A percentile compares a stretch with the other conserved stretches of the same genome.
Evolutionary conservation across 2,329 filamentous ascomycete genomes (phyloP).

Genomic region (Niveomyces coronatus): DNA sequence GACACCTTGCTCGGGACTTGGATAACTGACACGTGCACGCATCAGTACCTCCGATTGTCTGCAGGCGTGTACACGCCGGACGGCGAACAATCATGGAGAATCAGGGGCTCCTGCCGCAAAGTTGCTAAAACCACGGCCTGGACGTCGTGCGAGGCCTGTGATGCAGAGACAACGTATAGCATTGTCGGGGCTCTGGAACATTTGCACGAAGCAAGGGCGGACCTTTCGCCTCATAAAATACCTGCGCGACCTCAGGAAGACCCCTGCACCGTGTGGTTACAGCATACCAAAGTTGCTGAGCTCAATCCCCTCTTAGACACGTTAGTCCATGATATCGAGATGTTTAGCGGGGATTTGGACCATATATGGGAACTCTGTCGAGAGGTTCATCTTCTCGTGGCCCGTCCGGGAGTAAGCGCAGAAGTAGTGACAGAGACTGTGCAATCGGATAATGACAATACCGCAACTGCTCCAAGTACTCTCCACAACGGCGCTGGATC

Average conservation of each 20-base stretch:
- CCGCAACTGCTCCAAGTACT: no score
- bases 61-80: not conserved
- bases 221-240: not conserved
- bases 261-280: not conserved
- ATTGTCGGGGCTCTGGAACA: conserved; percentile 2
- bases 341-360: not conserved
- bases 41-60: not conserved
- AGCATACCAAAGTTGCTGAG: not conserved
- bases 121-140: not conserved
- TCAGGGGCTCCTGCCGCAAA: not conserved
- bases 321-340: not conserved
- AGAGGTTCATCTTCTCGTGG: not conserved
- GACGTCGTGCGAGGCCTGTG: conserved; percentile 2
- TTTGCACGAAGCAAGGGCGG: not conserved
- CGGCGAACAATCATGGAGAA: not conserved
- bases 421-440: not conserved
- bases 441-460: not conserved
- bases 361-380: not conserved
- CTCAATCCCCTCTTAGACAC: not conserved
- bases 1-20: not conserved
- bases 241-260: not conserved
- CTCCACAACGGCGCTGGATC: not conserved
- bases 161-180: not conserved
- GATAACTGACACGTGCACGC: not conserved
- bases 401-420: not conserved